Percentiles rank a stretch among this genome's conserved stretches.
These are phyloP conservation scores for Micractinium sp. DNA, from an alignment of 139 green algal genomes.

Conservation along the genomic window DNA sequence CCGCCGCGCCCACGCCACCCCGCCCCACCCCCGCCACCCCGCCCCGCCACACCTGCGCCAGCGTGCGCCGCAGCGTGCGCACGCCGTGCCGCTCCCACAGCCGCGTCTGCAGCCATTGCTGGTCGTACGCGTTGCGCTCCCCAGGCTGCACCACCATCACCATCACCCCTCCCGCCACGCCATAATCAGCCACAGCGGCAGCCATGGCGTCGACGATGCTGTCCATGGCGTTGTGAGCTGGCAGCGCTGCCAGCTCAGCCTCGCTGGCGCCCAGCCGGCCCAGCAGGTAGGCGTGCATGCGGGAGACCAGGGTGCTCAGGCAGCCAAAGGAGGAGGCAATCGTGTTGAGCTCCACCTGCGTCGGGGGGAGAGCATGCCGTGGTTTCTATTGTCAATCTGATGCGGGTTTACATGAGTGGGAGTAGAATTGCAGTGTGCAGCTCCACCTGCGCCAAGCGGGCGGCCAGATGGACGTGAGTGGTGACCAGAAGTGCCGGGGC, in stretches of 20 bases:
- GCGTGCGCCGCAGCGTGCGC: constrained; percentile 70
- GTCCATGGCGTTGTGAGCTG: constrained; percentile 72
- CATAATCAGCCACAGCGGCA: constrained; percentile 54
- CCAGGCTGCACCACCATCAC: constrained; percentile 94
- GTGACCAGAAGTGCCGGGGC: neutral
- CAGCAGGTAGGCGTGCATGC: constrained; percentile 76
- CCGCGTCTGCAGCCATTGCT: constrained; percentile 86
- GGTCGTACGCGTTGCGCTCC: constrained; percentile 95
- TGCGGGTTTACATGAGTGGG: too few species aligned
- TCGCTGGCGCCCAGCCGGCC: constrained; percentile 17
- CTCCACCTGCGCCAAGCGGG: constrained; percentile 83
- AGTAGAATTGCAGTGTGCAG: too few species aligned
- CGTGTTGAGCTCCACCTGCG: constrained; percentile 98
- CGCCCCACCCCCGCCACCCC: neutral
- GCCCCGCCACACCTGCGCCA: constrained; percentile 66
- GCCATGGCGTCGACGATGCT: constrained; percentile 66
- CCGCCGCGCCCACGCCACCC: constrained; percentile 13
- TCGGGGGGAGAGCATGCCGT: neutral
- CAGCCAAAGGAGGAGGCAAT: constrained; percentile 95
- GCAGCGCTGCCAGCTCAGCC: constrained; percentile 61
- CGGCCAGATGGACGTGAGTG: neutral
- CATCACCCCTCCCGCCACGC: constrained; percentile 53
- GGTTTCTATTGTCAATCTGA: neutral
- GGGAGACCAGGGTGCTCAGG: constrained; percentile 72
- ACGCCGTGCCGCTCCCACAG: constrained; percentile 86